phyloP scores from a whole-genome alignment of 2,329 filamentous ascomycete species.

The Endocalyx cinctus region DNA sequence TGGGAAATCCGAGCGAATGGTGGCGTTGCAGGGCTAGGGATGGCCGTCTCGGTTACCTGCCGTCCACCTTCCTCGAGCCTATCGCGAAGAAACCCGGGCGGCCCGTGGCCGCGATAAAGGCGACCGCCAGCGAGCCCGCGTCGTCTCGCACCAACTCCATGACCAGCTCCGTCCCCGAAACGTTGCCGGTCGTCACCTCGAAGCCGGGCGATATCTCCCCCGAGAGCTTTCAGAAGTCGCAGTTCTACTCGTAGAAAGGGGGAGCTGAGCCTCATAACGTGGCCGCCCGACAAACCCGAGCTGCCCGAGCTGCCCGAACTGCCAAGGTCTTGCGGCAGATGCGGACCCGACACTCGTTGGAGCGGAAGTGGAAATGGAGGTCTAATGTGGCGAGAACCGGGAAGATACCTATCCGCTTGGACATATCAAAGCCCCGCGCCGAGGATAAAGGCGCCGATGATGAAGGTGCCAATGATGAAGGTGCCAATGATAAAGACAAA shows the following conservation, averaged over 20 bases:
- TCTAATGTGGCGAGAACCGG: too few species aligned
- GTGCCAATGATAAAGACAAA: too few species aligned
- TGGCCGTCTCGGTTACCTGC: conserved; percentile 85
- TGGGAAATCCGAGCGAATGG: conserved; percentile 92
- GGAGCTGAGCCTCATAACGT: too few species aligned
- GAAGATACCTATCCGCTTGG: too few species aligned
- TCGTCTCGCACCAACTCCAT: conserved; percentile 44
- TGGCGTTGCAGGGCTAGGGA: conserved; percentile 92
- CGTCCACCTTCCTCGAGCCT: conserved; percentile 85
- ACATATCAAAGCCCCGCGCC: too few species aligned
- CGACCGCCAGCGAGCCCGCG: conserved; percentile 36
- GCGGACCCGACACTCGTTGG: too few species aligned
- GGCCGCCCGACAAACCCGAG: too few species aligned
- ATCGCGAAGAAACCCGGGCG: conserved; percentile 54
- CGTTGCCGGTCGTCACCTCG: conserved; percentile 33
- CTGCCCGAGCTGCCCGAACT: too few species aligned
- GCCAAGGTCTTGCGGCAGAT: too few species aligned
- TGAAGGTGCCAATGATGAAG: too few species aligned
- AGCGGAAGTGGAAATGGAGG: too few species aligned
- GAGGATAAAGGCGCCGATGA: too few species aligned
- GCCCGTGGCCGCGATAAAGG: conserved; percentile 49
- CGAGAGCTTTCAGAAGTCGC: conserved; percentile 54
- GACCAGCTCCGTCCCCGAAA: conserved; percentile 36
- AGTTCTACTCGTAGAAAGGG: conserved; percentile 50
- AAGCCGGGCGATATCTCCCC: conserved; percentile 50